phyloP scores from a whole-genome alignment of 371 early-diverging fungal genomes.

The Massospora cicadina region DNA sequence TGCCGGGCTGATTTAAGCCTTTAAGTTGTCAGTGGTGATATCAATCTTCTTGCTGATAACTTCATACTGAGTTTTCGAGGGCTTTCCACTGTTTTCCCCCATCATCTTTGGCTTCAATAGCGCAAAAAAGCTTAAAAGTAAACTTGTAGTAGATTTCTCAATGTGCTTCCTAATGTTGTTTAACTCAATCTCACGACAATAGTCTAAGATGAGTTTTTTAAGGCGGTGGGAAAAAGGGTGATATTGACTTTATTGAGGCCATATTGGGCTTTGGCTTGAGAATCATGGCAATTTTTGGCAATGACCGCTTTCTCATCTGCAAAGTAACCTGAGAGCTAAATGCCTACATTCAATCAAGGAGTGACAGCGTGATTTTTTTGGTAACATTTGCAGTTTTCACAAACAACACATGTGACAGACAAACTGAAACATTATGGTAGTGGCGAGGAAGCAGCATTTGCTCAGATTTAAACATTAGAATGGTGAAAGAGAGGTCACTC shows the following conservation, averaged over 20 bases:
- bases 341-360: conserved; percentile 95
- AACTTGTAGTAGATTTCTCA: conserved; percentile 93
- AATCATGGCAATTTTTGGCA: conserved; percentile 71
- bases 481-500: conserved; percentile 91
- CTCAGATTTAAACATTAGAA: conserved; percentile 91
- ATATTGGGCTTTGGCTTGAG: conserved; percentile 54
- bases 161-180: conserved; percentile 93
- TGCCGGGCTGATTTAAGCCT: conserved; percentile 84
- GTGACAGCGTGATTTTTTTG: conserved; percentile 89
- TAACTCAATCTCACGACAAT: conserved; percentile 94
- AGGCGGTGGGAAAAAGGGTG: conserved; percentile 45
- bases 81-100: conserved; percentile 15
- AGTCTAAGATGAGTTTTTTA: conserved; percentile 70
- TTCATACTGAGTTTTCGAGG: conserved; percentile 17
- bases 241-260: conserved; percentile 64
- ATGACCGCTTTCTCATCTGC: conserved; percentile 95
- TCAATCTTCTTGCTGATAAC: conserved; percentile 33
- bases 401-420: conserved; percentile 89
- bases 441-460: conserved; percentile 94
- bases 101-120: conserved; percentile 25
- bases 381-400: conserved; percentile 93
- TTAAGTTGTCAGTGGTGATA: conserved; percentile 46
- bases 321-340: conserved; percentile 85
- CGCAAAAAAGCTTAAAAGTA: conserved; percentile 67
- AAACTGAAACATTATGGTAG: conserved; percentile 94